phyloP scores from a whole-genome alignment of 805 yeast species.

The Candida fluviatilis region DNA sequence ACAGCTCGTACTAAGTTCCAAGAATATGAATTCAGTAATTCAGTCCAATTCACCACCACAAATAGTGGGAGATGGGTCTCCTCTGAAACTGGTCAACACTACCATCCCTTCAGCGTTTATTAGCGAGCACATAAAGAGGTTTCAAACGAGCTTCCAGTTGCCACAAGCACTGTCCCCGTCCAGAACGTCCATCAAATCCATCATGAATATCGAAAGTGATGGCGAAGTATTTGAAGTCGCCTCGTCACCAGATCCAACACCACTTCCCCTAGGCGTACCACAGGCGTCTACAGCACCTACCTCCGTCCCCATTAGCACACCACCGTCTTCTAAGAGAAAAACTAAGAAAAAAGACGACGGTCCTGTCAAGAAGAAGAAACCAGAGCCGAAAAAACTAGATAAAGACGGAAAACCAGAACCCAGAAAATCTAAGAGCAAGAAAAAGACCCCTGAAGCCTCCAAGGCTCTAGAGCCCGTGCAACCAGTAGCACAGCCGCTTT shows the following conservation, averaged over 20 bases:
- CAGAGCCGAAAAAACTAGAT: constrained; percentile 9
- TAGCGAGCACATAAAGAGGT: constrained; percentile 26
- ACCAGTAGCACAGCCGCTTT: constrained; percentile 7
- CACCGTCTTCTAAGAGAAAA: constrained; percentile 12
- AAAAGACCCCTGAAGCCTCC: constrained; percentile 12
- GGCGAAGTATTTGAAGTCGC: background rate
- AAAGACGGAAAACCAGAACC: constrained; percentile 7
- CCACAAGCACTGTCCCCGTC: constrained; percentile 12
- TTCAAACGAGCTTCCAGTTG: constrained; percentile 27
- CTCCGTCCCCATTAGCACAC: background rate
- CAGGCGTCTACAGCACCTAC: constrained; percentile 3
- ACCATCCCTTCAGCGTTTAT: constrained; percentile 1
- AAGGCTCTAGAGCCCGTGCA: background rate
- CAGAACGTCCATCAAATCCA: constrained; percentile 36
- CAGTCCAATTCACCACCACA: background rate
- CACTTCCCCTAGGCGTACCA: constrained; percentile 7
- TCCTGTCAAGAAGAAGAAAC: constrained; percentile 8
- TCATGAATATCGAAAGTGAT: constrained; percentile 35
- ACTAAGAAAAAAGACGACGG: constrained; percentile 9
- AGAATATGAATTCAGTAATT: background rate
- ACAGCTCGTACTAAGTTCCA: background rate
- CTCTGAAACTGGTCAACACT: background rate
- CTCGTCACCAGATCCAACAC: constrained; percentile 11
- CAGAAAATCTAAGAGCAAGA: constrained; percentile 10
- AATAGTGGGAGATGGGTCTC: background rate